Percentiles rank a stretch among this genome's conserved stretches.
Evolutionary conservation across 176 grass and related monocot species (phyloP).

Genomic region (Elymus sibiricus): DNA sequence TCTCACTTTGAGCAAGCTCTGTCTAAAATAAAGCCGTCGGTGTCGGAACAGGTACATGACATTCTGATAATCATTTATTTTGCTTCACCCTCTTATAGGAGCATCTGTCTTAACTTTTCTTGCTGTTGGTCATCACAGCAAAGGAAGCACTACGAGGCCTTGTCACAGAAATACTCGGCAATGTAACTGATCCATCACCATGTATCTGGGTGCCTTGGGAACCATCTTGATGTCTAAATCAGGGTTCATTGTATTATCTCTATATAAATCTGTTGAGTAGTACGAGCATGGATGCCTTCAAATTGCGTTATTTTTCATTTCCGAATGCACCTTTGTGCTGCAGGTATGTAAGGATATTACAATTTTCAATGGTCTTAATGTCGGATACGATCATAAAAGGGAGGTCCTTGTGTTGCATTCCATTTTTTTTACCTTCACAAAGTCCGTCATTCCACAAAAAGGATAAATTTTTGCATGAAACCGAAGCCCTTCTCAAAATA

Average conservation of each 20-base stretch:
- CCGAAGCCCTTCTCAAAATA: not conserved
- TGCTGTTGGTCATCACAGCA: constrained; percentile 33
- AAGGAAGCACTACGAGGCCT: constrained; percentile 46
- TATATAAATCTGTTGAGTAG: too few relatives aligned
- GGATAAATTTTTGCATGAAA: too few relatives aligned
- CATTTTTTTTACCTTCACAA: not conserved
- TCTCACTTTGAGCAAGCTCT: constrained; percentile 67
- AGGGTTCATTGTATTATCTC: not conserved
- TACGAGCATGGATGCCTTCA: too few relatives aligned
- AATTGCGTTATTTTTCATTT: too few relatives aligned
- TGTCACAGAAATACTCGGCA: constrained; percentile 42
- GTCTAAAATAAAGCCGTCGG: constrained; percentile 59
- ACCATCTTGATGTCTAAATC: not conserved
- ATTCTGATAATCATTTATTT: not conserved
- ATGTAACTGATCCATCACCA: constrained; percentile 9
- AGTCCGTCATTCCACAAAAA: too few relatives aligned
- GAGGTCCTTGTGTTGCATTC: too few relatives aligned
- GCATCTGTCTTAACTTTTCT: constrained; percentile 5
- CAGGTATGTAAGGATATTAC: too few relatives aligned
- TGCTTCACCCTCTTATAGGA: not conserved
- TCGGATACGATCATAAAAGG: too few relatives aligned
- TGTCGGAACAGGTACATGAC: constrained; percentile 59
- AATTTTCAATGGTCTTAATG: too few relatives aligned
- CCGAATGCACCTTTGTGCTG: too few relatives aligned
- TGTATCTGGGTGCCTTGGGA: not conserved